Percentiles rank a stretch among this genome's conserved stretches.
Evolutionary conservation across 2,329 filamentous ascomycete genomes (phyloP).

Genomic region (Colletotrichum sp.): DNA sequence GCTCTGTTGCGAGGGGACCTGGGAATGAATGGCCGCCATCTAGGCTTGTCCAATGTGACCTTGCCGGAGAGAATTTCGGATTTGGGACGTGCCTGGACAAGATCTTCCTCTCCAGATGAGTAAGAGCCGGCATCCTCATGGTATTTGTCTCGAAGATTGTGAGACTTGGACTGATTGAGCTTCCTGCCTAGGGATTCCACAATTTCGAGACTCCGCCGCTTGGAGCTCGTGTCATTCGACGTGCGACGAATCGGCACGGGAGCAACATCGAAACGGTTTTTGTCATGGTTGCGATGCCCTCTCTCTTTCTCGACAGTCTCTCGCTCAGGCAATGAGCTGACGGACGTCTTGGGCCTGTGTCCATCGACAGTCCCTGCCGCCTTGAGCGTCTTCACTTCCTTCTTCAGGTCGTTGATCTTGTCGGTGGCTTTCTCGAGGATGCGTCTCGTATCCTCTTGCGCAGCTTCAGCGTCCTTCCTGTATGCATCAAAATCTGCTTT

Average conservation of each 20-base stretch:
- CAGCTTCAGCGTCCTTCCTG: slow-evolving; percentile 56
- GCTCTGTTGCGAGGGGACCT: slow-evolving; percentile 42
- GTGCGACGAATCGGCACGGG: slow-evolving; percentile 15
- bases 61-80: slow-evolving; percentile 11
- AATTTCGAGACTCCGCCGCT: slow-evolving; percentile 30
- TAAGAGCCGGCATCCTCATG: slow-evolving; percentile 29
- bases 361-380: slow-evolving; percentile 22
- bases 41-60: slow-evolving; percentile 34
- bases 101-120: slow-evolving; percentile 10
- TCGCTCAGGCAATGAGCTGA: background rate
- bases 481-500: slow-evolving; percentile 59
- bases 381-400: slow-evolving; percentile 54
- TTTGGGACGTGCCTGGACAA: background rate
- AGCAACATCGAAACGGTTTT: background rate
- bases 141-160: slow-evolving; percentile 39
- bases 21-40: slow-evolving; percentile 47
- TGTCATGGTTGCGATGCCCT: background rate
- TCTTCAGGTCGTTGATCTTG: slow-evolving; percentile 61
- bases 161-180: slow-evolving; percentile 25
- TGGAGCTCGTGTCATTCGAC: background rate
- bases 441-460: slow-evolving; percentile 59
- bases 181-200: slow-evolving; percentile 21
- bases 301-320: background rate
- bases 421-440: slow-evolving; percentile 61
- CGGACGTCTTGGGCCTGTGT: background rate